A percentile compares a stretch with the other conserved stretches of the same genome.
phyloP scores from a whole-genome alignment of 768 basidiomycete species.

The Naganishia randhawae region DNA sequence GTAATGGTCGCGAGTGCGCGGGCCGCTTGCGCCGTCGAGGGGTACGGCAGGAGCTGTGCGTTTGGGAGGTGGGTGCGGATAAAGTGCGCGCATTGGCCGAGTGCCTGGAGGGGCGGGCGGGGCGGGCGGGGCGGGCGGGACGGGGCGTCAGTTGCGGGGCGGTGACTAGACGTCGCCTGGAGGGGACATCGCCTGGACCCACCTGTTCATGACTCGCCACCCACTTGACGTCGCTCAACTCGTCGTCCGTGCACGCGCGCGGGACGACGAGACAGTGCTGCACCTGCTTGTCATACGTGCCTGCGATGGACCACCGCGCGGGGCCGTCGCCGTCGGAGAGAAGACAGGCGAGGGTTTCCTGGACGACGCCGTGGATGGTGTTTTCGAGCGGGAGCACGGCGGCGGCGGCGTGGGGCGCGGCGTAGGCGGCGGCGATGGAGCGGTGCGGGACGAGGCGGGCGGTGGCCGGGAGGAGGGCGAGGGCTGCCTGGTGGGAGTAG shows the following conservation, averaged over 20 bases:
- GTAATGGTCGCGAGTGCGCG: slow-evolving; percentile 13
- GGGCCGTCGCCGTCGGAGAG: not conserved
- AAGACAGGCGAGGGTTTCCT: slow-evolving; percentile 42
- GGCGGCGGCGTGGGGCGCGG: slow-evolving; percentile 21
- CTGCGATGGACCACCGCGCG: slow-evolving; percentile 32
- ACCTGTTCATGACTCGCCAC: slow-evolving; percentile 50
- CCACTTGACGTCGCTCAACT: slow-evolving; percentile 40
- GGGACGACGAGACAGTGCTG: slow-evolving; percentile 41
- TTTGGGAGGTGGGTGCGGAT: slow-evolving; percentile 34
- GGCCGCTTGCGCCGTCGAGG: slow-evolving; percentile 48
- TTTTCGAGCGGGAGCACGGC: slow-evolving; percentile 47
- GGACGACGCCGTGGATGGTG: slow-evolving; percentile 45
- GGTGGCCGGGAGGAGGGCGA: not conserved
- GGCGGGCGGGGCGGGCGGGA: too few species aligned
- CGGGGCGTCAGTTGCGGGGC: too few species aligned
- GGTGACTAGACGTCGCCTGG: not conserved
- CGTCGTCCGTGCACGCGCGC: slow-evolving; percentile 29
- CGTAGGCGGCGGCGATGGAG: not conserved
- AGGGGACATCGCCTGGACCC: not conserved
- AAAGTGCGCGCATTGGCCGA: slow-evolving; percentile 47
- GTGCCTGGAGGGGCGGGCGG: slow-evolving; percentile 35
- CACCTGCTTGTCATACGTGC: slow-evolving; percentile 37
- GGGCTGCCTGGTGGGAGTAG: slow-evolving; percentile 11
- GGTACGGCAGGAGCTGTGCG: slow-evolving; percentile 31
- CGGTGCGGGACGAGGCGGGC: not conserved